phyloP scores from a whole-genome alignment of 352 stramenopile species.

The Phytophthora fragariaefolia region DNA sequence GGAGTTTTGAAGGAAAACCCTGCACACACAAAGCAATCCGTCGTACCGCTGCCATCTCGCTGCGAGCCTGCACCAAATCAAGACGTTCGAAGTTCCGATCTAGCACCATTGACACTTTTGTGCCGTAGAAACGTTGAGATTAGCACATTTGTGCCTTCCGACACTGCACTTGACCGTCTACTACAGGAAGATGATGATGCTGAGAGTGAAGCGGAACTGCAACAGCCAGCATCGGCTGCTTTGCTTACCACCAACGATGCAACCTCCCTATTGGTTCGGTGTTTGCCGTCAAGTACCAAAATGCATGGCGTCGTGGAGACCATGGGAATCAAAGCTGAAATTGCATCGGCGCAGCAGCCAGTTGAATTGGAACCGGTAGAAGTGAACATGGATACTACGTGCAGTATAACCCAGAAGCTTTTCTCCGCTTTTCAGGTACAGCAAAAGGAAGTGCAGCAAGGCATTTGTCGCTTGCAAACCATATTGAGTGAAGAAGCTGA shows the following conservation, averaged over 20 bases:
- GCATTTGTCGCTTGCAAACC: background rate
- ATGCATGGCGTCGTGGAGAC: background rate
- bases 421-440: background rate
- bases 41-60: slow-evolving; percentile 1
- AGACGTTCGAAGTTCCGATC: background rate
- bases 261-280: background rate
- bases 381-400: background rate
- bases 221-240: background rate
- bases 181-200: slow-evolving; percentile 25
- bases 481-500: slow-evolving; percentile 9
- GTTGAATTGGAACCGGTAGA: slow-evolving; percentile 2
- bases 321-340: background rate
- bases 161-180: slow-evolving; percentile 20
- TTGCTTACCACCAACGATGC: background rate
- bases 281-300: background rate
- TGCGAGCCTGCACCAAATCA: slow-evolving; percentile 2
- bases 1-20: background rate
- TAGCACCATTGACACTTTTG: slow-evolving; percentile 2
- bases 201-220: background rate
- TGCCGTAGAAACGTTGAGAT: slow-evolving; percentile 5
- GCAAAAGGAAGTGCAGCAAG: background rate
- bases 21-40: background rate
- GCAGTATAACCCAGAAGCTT: background rate
- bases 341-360: background rate
- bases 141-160: background rate